Evolutionary conservation across 768 basidiomycete genomes (phyloP).

Genomic region (Lepiota venenata): DNA sequence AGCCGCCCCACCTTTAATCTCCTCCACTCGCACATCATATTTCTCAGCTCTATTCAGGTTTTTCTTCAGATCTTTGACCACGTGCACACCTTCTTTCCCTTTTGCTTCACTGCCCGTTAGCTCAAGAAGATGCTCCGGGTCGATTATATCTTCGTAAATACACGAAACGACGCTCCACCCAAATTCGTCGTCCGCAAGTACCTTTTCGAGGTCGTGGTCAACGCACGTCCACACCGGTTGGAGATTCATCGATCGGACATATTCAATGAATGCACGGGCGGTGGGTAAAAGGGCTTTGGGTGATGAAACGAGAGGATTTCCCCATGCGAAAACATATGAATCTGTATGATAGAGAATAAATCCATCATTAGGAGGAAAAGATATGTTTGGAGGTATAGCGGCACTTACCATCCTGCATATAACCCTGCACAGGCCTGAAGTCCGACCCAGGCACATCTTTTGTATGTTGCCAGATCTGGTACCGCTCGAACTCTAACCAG

Average conservation of each 20-base stretch:
- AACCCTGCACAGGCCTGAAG: slow-evolving; percentile 54
- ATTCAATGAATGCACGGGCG: slow-evolving; percentile 41
- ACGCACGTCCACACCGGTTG: slow-evolving; percentile 62
- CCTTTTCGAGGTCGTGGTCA: slow-evolving; percentile 45
- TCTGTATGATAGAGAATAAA: too few species aligned
- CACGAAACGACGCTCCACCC: slow-evolving; percentile 60
- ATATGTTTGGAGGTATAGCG: neutral
- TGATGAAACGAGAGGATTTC: slow-evolving; percentile 54
- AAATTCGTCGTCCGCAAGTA: slow-evolving; percentile 40
- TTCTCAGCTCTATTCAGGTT: slow-evolving; percentile 58
- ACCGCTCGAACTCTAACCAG: slow-evolving; percentile 64
- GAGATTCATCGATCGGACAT: slow-evolving; percentile 39
- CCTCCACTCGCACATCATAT: slow-evolving; percentile 46
- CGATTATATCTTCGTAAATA: slow-evolving; percentile 59
- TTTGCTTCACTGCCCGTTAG: slow-evolving; percentile 32
- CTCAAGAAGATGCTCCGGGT: slow-evolving; percentile 43
- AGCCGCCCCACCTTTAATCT: slow-evolving; percentile 36
- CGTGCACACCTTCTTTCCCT: slow-evolving; percentile 31
- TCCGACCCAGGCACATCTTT: slow-evolving; percentile 32
- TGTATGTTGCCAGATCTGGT: slow-evolving; percentile 42
- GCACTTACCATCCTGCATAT: slow-evolving; percentile 37
- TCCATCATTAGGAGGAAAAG: neutral
- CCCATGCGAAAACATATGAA: slow-evolving; percentile 58
- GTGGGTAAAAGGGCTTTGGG: slow-evolving; percentile 30
- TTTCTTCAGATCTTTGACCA: slow-evolving; percentile 58